Base-by-base conservation (phyloP, 1,139 yeast species). In the Kodamaea sp. region DNA sequence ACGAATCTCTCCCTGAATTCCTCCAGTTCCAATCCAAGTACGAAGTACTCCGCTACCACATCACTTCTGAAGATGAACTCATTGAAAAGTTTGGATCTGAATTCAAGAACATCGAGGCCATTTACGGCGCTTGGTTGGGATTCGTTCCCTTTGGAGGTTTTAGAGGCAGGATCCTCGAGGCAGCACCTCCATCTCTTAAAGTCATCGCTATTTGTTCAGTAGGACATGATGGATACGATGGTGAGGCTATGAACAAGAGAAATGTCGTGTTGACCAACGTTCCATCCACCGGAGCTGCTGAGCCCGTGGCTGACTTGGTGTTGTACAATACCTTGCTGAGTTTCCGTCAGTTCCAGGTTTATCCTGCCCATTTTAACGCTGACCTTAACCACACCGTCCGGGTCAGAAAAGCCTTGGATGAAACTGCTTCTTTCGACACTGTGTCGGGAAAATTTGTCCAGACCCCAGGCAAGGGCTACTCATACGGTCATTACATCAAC, bases 301-400 rank as follows among this genome's bases (percentile, higher is more conserved):
- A 68, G 31, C 85, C 87, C 9, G 96, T 87, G n/a, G 88, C 94
- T 1, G 95, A 87, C 47, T 59, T 80, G 40, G 94, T 82, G 0
- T 60, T 84, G 30, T 74, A 69, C 50, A 69, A 81, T 46, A 61
- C 86, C 0, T 57, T 85, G 41, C 66, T 76, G 24, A 73, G 82
- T 21, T 83, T 82, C 60, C 68, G 95, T 44, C 72, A 75, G 59
- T 78, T 81, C 41, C 60, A 72, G 3, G 55, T 72, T 13, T 78
- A 76, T 55, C 78, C 74, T 41, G 52, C 57, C 10, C 54, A 63
- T 19, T 60, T 80, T 28, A 44, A 40, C 12, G 40, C 44, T 3
- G 42, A 47, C 2, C 46, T 48, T 7, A 63, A 66, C 32, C 58
- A 70, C 44, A 73, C 87, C 1, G 62, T 65, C 13, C 37, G 46